Percentiles rank a stretch among this genome's conserved stretches.
phyloP scores from a whole-genome alignment of 257 asterid species.

The Avicennia marina region DNA sequence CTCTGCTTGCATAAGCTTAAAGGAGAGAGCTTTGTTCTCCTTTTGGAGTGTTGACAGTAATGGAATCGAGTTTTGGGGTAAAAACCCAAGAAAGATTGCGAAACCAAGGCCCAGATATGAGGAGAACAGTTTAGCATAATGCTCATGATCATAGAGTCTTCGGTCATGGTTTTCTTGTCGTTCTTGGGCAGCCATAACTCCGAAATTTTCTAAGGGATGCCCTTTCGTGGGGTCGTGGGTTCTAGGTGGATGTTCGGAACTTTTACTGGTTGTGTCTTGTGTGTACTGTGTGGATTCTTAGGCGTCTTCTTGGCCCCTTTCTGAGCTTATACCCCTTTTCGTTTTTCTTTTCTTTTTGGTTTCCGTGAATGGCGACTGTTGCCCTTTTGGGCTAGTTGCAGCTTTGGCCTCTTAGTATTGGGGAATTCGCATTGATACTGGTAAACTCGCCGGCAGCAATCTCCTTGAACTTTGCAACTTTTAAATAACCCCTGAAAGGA shows the following conservation, averaged over 20 bases:
- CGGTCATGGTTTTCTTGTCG: constrained; percentile 23
- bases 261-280: constrained; percentile 11
- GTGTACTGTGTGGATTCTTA: constrained; percentile 19
- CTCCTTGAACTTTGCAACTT: too few relatives aligned
- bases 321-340: too few relatives aligned
- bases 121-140: constrained; percentile 61
- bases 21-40: constrained; percentile 55
- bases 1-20: constrained; percentile 65
- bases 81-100: constrained; percentile 55
- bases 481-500: too few relatives aligned
- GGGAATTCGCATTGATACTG: neutral
- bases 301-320: constrained; percentile 22
- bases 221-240: constrained; percentile 19
- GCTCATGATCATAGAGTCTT: too few relatives aligned
- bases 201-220: constrained; percentile 21
- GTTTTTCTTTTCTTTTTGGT: constrained; percentile 11
- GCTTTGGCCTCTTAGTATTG: neutral
- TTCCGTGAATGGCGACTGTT: constrained; percentile 2
- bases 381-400: constrained; percentile 9
- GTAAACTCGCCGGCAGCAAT: too few relatives aligned
- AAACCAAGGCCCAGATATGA: constrained; percentile 79
- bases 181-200: constrained; percentile 53
- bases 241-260: constrained; percentile 13
- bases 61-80: constrained; percentile 58
- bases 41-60: constrained; percentile 43